These are phyloP conservation scores for Dissophora ornata DNA, from an alignment of 192 early-diverging fungal genomes.

Conservation along the genomic window DNA sequence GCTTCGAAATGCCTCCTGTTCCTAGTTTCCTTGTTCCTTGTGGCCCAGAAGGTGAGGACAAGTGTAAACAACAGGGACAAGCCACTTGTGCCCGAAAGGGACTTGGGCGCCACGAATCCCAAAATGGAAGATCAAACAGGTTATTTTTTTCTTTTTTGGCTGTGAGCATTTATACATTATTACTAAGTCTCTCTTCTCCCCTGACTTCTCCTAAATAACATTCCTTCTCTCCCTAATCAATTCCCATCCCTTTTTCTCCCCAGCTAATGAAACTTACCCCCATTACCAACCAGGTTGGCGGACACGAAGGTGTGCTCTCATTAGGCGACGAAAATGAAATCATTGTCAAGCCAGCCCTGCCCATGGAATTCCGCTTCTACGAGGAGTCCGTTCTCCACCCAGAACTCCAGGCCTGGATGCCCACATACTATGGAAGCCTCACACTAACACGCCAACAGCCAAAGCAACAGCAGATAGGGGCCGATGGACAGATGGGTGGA, in stretches of 20 bases:
- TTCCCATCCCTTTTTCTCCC: background rate
- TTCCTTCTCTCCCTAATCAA: background rate
- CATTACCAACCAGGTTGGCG: slow-evolving; percentile 82
- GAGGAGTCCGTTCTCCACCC: slow-evolving; percentile 61
- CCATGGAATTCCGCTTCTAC: slow-evolving; percentile 81
- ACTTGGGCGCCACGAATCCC: too few relatives aligned
- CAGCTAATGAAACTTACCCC: slow-evolving; percentile 48
- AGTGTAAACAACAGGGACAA: too few relatives aligned
- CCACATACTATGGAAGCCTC: slow-evolving; percentile 73
- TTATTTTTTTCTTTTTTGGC: too few relatives aligned
- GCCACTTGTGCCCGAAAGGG: too few relatives aligned
- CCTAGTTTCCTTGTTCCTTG: too few relatives aligned
- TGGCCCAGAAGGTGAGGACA: too few relatives aligned
- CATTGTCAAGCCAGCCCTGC: slow-evolving; percentile 75
- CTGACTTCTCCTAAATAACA: background rate
- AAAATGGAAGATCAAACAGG: too few relatives aligned
- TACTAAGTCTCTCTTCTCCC: background rate
- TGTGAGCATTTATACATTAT: too few relatives aligned
- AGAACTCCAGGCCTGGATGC: slow-evolving; percentile 70
- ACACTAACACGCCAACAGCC: slow-evolving; percentile 23
- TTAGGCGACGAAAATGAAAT: slow-evolving; percentile 69
- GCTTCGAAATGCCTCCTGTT: too few relatives aligned
- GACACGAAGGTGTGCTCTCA: slow-evolving; percentile 77
- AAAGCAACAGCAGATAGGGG: too few relatives aligned
- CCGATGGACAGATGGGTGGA: background rate